Evolutionary conservation across 2,329 filamentous ascomycete genomes (phyloP).

Genomic region (Claviceps digitariae): DNA sequence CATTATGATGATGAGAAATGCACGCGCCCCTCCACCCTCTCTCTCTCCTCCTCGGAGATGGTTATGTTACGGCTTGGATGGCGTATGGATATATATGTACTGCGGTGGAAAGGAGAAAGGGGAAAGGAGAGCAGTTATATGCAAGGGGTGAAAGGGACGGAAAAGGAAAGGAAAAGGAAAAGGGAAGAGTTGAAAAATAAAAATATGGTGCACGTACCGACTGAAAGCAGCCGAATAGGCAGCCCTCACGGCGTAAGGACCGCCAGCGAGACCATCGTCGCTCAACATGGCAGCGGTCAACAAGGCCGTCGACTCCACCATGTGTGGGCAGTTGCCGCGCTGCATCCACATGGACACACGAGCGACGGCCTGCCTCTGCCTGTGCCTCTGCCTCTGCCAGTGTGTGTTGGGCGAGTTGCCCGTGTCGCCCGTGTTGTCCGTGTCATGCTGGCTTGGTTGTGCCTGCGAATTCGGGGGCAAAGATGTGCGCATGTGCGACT

Average conservation of each 20-base stretch:
- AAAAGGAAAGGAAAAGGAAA: background rate
- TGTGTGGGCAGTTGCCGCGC: constrained; percentile 60
- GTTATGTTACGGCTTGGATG: background rate
- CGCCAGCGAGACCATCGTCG: constrained; percentile 38
- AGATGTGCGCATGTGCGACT: background rate
- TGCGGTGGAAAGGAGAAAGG: background rate
- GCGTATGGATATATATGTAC: background rate
- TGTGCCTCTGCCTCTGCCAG: constrained; percentile 21
- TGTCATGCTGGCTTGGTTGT: background rate
- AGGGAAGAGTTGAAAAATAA: background rate
- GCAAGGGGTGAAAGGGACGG: background rate
- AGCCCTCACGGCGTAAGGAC: constrained; percentile 46
- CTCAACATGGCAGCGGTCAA: constrained; percentile 55
- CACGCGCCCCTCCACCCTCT: background rate
- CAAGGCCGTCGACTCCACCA: constrained; percentile 66
- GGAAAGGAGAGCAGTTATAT: background rate
- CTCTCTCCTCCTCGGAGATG: background rate
- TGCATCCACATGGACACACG: constrained; percentile 56
- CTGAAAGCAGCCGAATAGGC: constrained; percentile 65
- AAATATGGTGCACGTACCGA: constrained; percentile 37
- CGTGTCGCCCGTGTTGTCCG: background rate
- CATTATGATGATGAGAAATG: background rate
- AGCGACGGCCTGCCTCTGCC: constrained; percentile 37
- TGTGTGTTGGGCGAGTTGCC: constrained; percentile 3
- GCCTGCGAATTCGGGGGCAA: background rate